Evolutionary conservation across 2,329 filamentous ascomycete species (phyloP), one percentile per base, ranked within the genome.

Genomic region (Penicillium sclerotiorum): DNA sequence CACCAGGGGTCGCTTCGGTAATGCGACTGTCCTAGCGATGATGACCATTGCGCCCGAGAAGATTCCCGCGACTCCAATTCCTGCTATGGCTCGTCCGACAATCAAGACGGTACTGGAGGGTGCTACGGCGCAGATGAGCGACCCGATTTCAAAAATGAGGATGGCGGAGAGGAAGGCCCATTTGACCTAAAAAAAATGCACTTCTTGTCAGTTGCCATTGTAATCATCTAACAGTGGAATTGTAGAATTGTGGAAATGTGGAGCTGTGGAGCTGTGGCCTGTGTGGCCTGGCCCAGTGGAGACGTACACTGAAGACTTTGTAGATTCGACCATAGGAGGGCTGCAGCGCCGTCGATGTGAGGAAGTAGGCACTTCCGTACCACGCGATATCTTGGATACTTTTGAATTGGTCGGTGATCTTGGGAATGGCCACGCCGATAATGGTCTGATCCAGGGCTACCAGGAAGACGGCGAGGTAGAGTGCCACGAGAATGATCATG

Each of bases 1-100:
- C 13, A 66, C 63, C 3, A 68, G 56, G 77, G 81, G 23, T 15
- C 81, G 73, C 59, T 81, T 79, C 5, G 75, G 66, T 5, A 85
- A 72, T 3, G 82, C 81, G 39, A 84, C 75, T 7, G 62, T 63
- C 39, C 44, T 35, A 2, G 68, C 61, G 38, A 72, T 59, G 36
- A 63, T 60, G n/a, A 62, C 50, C 35, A 66, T 41, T 1, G 58
- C 57, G 8, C 65, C 65, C 12, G 66, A 66, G 41, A 68, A 63
- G 36, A 72, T 67, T 4, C 70, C 69, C 0, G 66, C 68, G n/a
- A 61, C 63, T 6, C 70, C 70, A 37, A 69, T 53, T 6, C 70
- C 69, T 23, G 67, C 62, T 32, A 73, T 61, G 21, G 67, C 69
- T 39, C 70, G 57, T 8, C 70, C 70, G n/a, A 71, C 54, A 17